phyloP scores from a whole-genome alignment of 2,329 filamentous ascomycete species.

The Incumbomyces lentus region DNA sequence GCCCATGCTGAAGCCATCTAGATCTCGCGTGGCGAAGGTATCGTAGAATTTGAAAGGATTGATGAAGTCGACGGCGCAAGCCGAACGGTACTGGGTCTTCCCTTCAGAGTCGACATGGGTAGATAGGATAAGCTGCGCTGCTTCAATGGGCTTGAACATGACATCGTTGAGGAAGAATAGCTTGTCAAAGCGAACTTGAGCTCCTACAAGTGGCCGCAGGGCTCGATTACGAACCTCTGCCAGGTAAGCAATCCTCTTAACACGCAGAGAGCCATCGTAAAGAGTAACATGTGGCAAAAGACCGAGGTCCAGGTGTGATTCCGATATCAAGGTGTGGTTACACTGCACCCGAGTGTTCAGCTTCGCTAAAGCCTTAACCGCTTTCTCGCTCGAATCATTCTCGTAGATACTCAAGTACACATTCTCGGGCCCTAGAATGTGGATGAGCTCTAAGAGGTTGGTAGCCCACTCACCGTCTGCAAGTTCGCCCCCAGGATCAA shows the following conservation, averaged over 20 bases:
- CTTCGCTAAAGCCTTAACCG: constrained; percentile 43
- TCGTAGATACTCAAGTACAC: constrained; percentile 66
- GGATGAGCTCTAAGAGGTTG: constrained; percentile 50
- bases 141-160: constrained; percentile 49
- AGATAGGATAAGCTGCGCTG: constrained; percentile 51
- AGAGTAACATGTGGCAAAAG: constrained; percentile 50
- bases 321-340: constrained; percentile 47
- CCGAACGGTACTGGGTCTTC: constrained; percentile 51
- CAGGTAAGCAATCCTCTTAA: constrained; percentile 64
- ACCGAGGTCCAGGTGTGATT: constrained; percentile 48
- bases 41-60: constrained; percentile 68
- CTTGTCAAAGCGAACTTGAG: constrained; percentile 41
- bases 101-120: constrained; percentile 46
- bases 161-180: constrained; percentile 59
- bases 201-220: constrained; percentile 49
- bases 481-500: constrained; percentile 52
- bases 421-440: constrained; percentile 56
- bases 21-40: constrained; percentile 61
- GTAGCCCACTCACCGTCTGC: constrained; percentile 55
- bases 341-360: constrained; percentile 43
- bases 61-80: constrained; percentile 66
- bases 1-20: constrained; percentile 58
- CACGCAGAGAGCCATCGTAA: constrained; percentile 51
- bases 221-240: constrained; percentile 64
- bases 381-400: constrained; percentile 53